Evolutionary conservation across 179 eudicot species (phyloP).

Genomic region (Actinidia arguta): DNA sequence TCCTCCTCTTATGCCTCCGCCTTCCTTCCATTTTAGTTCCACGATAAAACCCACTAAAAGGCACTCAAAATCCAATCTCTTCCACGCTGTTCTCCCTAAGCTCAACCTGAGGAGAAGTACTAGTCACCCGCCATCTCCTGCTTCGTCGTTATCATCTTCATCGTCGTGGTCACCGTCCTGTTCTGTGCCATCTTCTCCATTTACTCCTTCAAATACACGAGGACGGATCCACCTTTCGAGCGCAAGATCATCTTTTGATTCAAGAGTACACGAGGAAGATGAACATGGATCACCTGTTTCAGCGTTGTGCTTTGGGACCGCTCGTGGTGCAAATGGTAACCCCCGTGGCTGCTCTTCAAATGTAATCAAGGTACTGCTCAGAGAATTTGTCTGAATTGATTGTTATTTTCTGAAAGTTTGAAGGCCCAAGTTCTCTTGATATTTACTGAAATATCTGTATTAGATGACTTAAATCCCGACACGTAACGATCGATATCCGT

Average conservation of each 20-base stretch:
- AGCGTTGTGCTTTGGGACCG: conserved; percentile 25
- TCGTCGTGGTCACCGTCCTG: conserved; percentile 17
- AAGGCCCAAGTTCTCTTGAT: not conserved
- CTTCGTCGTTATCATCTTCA: conserved; percentile 15
- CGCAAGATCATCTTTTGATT: conserved; percentile 10
- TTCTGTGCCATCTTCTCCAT: conserved; percentile 30
- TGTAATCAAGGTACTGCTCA: conserved; percentile 22
- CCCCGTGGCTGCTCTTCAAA: conserved; percentile 14
- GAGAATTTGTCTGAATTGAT: conserved; percentile 12
- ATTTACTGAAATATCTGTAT: too few species aligned
- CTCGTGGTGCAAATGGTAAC: conserved; percentile 17
- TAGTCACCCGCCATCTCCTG: conserved; percentile 17
- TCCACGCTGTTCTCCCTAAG: conserved; percentile 19
- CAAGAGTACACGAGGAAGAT: not conserved
- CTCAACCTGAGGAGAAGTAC: conserved; percentile 17
- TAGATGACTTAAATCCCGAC: not conserved
- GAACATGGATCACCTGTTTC: conserved; percentile 18
- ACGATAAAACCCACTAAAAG: not conserved
- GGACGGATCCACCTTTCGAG: not conserved
- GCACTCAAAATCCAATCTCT: conserved; percentile 9
- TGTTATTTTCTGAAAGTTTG: not conserved
- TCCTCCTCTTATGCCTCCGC: conserved; percentile 41
- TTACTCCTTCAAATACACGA: not conserved
- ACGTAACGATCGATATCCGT: not conserved
- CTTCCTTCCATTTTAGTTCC: conserved; percentile 21